phyloP scores from a whole-genome alignment of 2,329 filamentous ascomycete species.

The Cercospora sojina region DNA sequence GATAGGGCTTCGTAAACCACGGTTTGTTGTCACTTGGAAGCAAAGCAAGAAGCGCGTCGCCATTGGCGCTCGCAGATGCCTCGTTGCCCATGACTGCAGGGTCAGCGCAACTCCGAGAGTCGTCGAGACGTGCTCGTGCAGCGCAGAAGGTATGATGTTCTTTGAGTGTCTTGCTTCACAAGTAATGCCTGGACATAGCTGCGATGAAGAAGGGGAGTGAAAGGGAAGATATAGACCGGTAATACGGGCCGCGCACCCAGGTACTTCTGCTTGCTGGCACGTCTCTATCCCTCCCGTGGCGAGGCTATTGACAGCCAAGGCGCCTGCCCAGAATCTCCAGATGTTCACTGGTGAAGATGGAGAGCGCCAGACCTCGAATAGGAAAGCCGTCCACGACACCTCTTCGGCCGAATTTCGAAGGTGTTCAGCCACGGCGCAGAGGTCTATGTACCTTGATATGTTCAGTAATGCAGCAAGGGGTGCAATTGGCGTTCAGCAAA shows the following conservation, averaged over 20 bases:
- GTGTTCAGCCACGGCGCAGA: neutral
- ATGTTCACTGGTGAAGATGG: neutral
- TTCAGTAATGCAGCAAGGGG: neutral
- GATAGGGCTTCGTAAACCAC: constrained; percentile 47
- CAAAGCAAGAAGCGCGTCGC: constrained; percentile 32
- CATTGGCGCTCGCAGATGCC: constrained; percentile 17
- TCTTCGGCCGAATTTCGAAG: neutral
- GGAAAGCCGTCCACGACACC: neutral
- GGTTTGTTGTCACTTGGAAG: constrained; percentile 43
- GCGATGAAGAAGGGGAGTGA: neutral
- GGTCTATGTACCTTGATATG: neutral
- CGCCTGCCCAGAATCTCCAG: constrained; percentile 7
- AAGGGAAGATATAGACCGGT: constrained; percentile 2
- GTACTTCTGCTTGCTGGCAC: neutral
- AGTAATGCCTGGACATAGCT: neutral
- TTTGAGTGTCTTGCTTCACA: neutral
- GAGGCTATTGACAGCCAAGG: constrained; percentile 3
- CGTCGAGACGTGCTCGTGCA: neutral
- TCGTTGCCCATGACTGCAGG: neutral
- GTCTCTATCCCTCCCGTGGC: neutral
- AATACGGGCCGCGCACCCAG: neutral
- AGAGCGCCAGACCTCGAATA: constrained; percentile 1
- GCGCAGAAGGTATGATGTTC: neutral
- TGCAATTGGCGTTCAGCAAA: neutral
- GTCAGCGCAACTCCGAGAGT: neutral